A percentile compares a stretch with the other conserved stretches of the same genome.
Conservation (phyloP, 2,329 filamentous ascomycete species). For the Colletotrichum sp. region DNA sequence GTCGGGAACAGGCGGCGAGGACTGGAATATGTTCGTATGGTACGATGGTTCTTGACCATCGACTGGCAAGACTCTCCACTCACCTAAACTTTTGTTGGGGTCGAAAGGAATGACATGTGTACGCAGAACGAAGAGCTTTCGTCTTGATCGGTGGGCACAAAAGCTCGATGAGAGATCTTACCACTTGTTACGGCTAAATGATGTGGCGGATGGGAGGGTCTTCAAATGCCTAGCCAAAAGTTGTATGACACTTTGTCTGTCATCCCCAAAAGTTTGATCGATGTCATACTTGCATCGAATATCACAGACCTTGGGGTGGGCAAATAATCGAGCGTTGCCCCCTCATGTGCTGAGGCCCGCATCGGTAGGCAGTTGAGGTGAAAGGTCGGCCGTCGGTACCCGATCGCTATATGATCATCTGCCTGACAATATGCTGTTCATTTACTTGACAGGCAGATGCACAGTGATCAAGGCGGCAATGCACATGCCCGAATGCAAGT, state of each 20-base stretch:
- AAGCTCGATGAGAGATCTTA: background rate
- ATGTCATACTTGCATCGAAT: background rate
- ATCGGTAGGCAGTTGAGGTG: background rate
- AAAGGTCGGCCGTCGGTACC: background rate
- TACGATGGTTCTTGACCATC: background rate
- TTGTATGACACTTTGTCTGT: background rate
- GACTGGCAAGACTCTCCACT: background rate
- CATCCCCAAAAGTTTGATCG: background rate
- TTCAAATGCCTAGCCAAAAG: background rate
- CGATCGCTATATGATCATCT: background rate
- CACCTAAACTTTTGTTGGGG: background rate
- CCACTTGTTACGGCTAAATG: background rate
- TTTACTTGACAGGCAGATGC: background rate
- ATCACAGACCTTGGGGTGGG: background rate
- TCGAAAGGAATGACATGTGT: background rate
- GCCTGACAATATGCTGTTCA: background rate
- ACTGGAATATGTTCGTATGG: background rate
- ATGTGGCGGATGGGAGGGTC: background rate
- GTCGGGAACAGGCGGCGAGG: background rate
- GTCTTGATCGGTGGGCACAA: background rate
- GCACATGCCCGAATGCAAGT: background rate
- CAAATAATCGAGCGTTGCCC: background rate
- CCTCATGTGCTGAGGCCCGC: background rate
- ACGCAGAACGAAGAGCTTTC: background rate
- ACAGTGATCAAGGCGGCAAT: background rate